These are phyloP conservation scores for Penicillium nucicola DNA, from an alignment of 495 filamentous ascomycete genomes.

Conservation along the genomic window DNA sequence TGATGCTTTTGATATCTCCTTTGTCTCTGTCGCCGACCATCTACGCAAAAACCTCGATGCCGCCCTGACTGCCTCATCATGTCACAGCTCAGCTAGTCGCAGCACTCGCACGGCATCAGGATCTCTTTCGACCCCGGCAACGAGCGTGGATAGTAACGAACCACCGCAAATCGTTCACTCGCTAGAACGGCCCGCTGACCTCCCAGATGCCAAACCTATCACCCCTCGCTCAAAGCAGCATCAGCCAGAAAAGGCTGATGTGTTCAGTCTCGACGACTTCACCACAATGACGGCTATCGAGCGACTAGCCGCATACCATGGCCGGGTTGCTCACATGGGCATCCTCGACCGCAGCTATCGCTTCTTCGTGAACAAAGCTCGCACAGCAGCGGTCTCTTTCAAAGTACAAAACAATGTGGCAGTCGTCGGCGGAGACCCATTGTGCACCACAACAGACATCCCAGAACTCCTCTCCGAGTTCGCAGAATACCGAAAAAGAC, in stretches of 20 bases:
- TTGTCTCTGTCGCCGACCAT: conserved; percentile 16
- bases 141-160: conserved; percentile 13
- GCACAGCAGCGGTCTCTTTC: conserved; percentile 37
- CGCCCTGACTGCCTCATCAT: conserved; percentile 2
- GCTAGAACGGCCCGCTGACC: neutral
- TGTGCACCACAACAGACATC: conserved; percentile 26
- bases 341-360: conserved; percentile 42
- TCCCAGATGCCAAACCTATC: neutral
- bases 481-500: conserved; percentile 24
- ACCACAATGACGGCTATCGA: conserved; percentile 27
- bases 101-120: conserved; percentile 14
- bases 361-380: conserved; percentile 36
- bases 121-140: conserved; percentile 10
- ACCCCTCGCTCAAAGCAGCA: neutral
- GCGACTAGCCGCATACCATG: conserved; percentile 27
- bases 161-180: neutral
- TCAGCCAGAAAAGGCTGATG: conserved; percentile 3
- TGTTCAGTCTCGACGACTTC: conserved; percentile 29
- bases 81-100: conserved; percentile 12
- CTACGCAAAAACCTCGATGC: conserved; percentile 11
- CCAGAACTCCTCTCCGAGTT: conserved; percentile 34
- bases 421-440: conserved; percentile 39
- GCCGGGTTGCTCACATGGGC: conserved; percentile 43
- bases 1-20: neutral
- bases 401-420: conserved; percentile 36